Conservation (phyloP, 1,139 yeast species). For the Eremothecium sinecaudum region DNA sequence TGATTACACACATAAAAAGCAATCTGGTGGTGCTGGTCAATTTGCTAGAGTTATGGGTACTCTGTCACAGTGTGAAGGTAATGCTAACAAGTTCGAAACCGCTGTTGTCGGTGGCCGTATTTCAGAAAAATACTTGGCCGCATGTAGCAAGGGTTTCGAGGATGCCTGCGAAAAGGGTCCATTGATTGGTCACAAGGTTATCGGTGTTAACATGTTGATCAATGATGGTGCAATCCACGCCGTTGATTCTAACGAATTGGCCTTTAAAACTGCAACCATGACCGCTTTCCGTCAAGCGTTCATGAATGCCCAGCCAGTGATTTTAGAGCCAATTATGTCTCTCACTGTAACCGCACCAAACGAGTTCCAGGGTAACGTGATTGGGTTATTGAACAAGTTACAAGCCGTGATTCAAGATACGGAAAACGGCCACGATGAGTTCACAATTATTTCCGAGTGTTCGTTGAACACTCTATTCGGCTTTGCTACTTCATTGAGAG, state of each 20-base stretch:
- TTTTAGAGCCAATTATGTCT: conserved; percentile 92
- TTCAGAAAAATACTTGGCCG: conserved; percentile 87
- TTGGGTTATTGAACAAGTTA: conserved; percentile 83
- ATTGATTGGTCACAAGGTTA: conserved; percentile 83
- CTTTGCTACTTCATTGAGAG: conserved; percentile 89
- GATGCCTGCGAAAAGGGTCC: conserved; percentile 97
- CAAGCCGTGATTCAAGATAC: conserved; percentile 92
- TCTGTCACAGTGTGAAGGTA: conserved; percentile 53
- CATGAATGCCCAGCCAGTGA: conserved; percentile 71
- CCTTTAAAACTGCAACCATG: conserved; percentile 86
- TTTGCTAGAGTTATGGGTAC: conserved; percentile 94
- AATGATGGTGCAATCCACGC: conserved; percentile 97
- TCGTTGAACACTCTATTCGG: conserved; percentile 94
- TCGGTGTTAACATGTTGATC: conserved; percentile 87
- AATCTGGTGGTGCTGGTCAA: conserved; percentile 99
- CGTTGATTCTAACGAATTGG: conserved; percentile 92
- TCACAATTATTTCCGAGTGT: conserved; percentile 88
- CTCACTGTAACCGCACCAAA: conserved; percentile 89
- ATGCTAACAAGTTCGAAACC: conserved; percentile 60
- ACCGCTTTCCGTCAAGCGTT: conserved; percentile 92
- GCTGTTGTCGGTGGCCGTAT: conserved; percentile 95
- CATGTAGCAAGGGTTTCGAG: conserved; percentile 92
- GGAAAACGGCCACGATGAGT: conserved; percentile 89
- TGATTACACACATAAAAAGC: conserved; percentile 94
- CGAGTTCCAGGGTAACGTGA: conserved; percentile 91